These are phyloP conservation scores for Meyerozyma smithsonii DNA, from an alignment of 1,139 yeast species.

Conservation along the genomic window DNA sequence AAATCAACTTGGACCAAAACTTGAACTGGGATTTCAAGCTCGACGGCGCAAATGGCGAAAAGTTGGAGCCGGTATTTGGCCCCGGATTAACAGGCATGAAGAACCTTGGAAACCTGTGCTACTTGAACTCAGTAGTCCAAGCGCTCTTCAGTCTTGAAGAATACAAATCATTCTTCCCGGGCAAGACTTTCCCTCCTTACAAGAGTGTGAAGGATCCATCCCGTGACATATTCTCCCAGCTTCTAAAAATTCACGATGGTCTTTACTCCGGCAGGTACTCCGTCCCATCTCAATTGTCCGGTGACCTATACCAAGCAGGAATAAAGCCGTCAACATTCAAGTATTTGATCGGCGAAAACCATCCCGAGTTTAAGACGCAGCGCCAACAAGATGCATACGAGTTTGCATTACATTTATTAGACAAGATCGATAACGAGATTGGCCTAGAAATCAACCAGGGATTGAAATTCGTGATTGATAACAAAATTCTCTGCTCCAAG, in stretches of 20 bases:
- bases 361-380: slow-evolving; percentile 79
- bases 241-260: slow-evolving; percentile 78
- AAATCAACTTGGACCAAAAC: slow-evolving; percentile 88
- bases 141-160: slow-evolving; percentile 39
- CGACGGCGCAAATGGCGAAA: slow-evolving; percentile 67
- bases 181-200: slow-evolving; percentile 24
- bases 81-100: slow-evolving; percentile 72
- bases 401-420: slow-evolving; percentile 65
- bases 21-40: slow-evolving; percentile 88
- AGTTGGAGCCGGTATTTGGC: slow-evolving; percentile 62
- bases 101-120: slow-evolving; percentile 92
- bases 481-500: slow-evolving; percentile 56
- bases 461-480: slow-evolving; percentile 63
- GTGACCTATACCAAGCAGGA: slow-evolving; percentile 65
- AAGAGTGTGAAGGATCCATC: slow-evolving; percentile 47
- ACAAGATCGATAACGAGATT: slow-evolving; percentile 54
- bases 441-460: slow-evolving; percentile 41
- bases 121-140: slow-evolving; percentile 78
- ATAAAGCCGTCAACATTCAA: slow-evolving; percentile 76
- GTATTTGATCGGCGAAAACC: slow-evolving; percentile 67
- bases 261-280: slow-evolving; percentile 71
- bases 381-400: slow-evolving; percentile 96
- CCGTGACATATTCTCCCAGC: slow-evolving; percentile 61
- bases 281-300: slow-evolving; percentile 39
- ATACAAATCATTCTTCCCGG: slow-evolving; percentile 36